Evolutionary conservation across 192 early-diverging fungal species (phyloP).

Genomic region (Entomortierella beljakovae): DNA sequence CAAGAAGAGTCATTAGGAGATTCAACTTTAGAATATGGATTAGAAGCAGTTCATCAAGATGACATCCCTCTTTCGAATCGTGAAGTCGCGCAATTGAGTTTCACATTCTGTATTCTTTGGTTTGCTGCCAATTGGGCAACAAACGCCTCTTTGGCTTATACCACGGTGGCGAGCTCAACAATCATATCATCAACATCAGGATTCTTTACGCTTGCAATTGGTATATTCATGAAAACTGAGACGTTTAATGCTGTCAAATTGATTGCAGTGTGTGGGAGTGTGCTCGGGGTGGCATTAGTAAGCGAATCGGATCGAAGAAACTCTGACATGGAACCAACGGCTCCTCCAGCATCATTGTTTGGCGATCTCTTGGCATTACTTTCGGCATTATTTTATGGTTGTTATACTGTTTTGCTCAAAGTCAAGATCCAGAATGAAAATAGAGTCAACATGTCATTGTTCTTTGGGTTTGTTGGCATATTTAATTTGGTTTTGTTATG

Average conservation of each 20-base stretch:
- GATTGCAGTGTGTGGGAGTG: slow-evolving; percentile 68
- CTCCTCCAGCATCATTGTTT: slow-evolving; percentile 58
- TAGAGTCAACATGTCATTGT: slow-evolving; percentile 77
- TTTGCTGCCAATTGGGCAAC: slow-evolving; percentile 82
- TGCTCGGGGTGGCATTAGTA: slow-evolving; percentile 74
- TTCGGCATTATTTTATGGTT: slow-evolving; percentile 82
- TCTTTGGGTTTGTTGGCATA: slow-evolving; percentile 83
- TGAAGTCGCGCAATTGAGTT: slow-evolving; percentile 70
- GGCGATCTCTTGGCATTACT: slow-evolving; percentile 78
- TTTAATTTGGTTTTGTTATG: slow-evolving; percentile 76
- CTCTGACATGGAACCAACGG: slow-evolving; percentile 25
- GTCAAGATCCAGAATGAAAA: slow-evolving; percentile 74
- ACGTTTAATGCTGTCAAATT: slow-evolving; percentile 64
- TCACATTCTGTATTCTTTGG: slow-evolving; percentile 82
- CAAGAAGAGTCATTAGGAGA: slow-evolving; percentile 5
- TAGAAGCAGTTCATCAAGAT: neutral
- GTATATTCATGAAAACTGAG: slow-evolving; percentile 71
- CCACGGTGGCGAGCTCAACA: slow-evolving; percentile 78
- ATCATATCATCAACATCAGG: slow-evolving; percentile 81
- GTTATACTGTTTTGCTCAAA: slow-evolving; percentile 81
- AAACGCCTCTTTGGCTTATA: slow-evolving; percentile 80
- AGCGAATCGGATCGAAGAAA: slow-evolving; percentile 58
- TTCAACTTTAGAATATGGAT: slow-evolving; percentile 29
- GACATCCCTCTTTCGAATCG: slow-evolving; percentile 16
- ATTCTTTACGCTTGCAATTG: slow-evolving; percentile 80